Percentiles rank a stretch among this genome's conserved stretches.
Conservation (phyloP, 768 basidiomycete species). For the Xerocomus spinulosus region DNA sequence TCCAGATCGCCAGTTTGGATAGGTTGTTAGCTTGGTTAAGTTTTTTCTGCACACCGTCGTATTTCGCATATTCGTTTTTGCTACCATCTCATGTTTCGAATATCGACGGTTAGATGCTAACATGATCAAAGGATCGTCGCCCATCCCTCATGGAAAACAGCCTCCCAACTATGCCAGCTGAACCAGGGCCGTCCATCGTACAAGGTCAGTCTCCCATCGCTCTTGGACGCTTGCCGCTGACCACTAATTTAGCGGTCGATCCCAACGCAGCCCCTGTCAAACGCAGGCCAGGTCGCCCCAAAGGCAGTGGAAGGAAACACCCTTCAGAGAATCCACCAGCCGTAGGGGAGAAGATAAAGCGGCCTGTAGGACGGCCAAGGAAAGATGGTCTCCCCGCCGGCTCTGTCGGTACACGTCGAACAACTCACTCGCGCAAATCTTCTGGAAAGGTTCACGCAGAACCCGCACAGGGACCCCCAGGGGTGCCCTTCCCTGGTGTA, state of each 20-base stretch:
- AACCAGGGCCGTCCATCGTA: conserved; percentile 25
- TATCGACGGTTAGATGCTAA: conserved; percentile 21
- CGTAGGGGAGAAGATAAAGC: conserved; percentile 54
- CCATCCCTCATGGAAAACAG: conserved; percentile 22
- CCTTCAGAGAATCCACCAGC: conserved; percentile 35
- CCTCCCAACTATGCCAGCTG: conserved; percentile 24
- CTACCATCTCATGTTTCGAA: conserved; percentile 24
- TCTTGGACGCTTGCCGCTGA: conserved; percentile 5
- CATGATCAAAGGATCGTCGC: conserved; percentile 20
- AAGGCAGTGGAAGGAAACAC: conserved; percentile 74
- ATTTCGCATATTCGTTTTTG: conserved; percentile 35
- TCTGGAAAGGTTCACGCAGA: conserved; percentile 26
- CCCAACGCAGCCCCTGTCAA: conserved; percentile 40
- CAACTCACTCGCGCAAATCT: conserved; percentile 39
- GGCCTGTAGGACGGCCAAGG: conserved; percentile 76
- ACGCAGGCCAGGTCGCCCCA: conserved; percentile 71
- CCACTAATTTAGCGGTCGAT: conserved; percentile 19
- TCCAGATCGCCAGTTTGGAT: conserved; percentile 28
- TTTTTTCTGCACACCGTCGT: conserved; percentile 24
- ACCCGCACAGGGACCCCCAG: conserved; percentile 20
- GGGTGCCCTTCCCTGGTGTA: conserved; percentile 31
- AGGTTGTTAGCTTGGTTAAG: conserved; percentile 34
- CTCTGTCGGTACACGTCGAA: conserved; percentile 48
- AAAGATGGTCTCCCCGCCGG: conserved; percentile 82
- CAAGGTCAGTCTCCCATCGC: conserved; percentile 16